Conservation (phyloP, 768 basidiomycete genomes). For the Melanogaster broomeanus region DNA sequence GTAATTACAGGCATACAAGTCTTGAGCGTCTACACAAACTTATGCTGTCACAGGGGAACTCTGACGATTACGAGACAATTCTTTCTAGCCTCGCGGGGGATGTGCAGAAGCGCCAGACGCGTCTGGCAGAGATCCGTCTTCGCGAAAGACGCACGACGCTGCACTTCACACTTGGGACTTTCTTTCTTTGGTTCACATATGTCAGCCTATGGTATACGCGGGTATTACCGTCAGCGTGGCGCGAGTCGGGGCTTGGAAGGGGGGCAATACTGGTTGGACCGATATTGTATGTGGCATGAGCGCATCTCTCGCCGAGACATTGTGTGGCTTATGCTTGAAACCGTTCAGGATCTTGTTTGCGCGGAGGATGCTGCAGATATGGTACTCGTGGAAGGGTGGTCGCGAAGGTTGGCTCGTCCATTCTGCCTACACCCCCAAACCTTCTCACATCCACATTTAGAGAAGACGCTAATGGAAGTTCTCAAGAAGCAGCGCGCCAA, state of each 20-base stretch:
- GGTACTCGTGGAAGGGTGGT: conserved; percentile 80
- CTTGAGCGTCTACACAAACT: neutral
- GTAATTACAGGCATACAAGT: neutral
- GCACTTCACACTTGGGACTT: conserved; percentile 74
- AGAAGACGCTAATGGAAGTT: conserved; percentile 73
- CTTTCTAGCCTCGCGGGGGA: conserved; percentile 65
- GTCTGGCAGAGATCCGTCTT: conserved; percentile 80
- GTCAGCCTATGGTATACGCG: conserved; percentile 73
- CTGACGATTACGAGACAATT: conserved; percentile 76
- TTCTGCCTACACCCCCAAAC: neutral
- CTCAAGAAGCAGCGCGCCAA: conserved; percentile 80
- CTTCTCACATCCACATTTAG: conserved; percentile 40
- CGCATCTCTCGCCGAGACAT: neutral
- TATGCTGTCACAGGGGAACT: conserved; percentile 8
- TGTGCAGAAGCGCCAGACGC: conserved; percentile 72
- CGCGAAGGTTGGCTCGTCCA: conserved; percentile 60
- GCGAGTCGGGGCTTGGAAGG: conserved; percentile 37
- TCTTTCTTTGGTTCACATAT: conserved; percentile 74
- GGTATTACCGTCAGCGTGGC: conserved; percentile 44
- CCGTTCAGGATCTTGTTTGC: conserved; percentile 66
- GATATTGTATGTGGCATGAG: conserved; percentile 59
- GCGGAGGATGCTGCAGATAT: conserved; percentile 78
- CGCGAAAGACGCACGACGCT: conserved; percentile 80
- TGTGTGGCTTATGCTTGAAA: neutral
- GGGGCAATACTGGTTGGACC: conserved; percentile 68